Conservation (phyloP, 2,329 filamentous ascomycete species). For the Penicillium sp. region DNA sequence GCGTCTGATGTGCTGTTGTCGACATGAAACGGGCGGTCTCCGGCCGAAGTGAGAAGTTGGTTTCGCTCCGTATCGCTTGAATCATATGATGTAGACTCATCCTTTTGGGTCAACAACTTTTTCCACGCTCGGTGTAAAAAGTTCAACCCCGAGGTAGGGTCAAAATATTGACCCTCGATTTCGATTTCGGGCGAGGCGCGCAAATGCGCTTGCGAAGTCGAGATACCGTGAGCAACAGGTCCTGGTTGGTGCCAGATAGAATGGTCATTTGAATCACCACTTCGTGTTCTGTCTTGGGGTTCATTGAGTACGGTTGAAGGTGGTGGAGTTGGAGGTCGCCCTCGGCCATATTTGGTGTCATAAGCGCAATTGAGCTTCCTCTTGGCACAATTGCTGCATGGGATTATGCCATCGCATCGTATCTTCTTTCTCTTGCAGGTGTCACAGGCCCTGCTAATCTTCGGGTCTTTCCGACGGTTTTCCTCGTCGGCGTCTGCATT, state of each 20-base stretch:
- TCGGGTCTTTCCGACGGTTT: slow-evolving; percentile 18
- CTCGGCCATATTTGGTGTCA: slow-evolving; percentile 11
- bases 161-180: slow-evolving; percentile 20
- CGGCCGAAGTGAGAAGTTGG: slow-evolving; percentile 23
- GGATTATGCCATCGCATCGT: slow-evolving; percentile 54
- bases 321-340: slow-evolving; percentile 12
- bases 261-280: neutral
- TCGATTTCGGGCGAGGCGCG: slow-evolving; percentile 15
- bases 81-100: neutral
- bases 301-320: neutral
- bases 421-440: slow-evolving; percentile 47
- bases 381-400: slow-evolving; percentile 34
- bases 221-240: neutral
- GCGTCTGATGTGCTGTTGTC: slow-evolving; percentile 31
- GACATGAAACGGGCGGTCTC: slow-evolving; percentile 44
- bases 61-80: slow-evolving; percentile 3
- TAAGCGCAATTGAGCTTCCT: slow-evolving; percentile 9
- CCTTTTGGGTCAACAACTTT: slow-evolving; percentile 7
- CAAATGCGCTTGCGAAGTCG: slow-evolving; percentile 4
- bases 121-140: slow-evolving; percentile 21
- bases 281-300: neutral
- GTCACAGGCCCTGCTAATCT: slow-evolving; percentile 18
- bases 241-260: neutral
- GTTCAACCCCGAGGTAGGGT: slow-evolving; percentile 19
- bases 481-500: slow-evolving; percentile 4